Base-by-base conservation (phyloP, 208 protist genomes). In the Crithidia fasciculata region DNA sequence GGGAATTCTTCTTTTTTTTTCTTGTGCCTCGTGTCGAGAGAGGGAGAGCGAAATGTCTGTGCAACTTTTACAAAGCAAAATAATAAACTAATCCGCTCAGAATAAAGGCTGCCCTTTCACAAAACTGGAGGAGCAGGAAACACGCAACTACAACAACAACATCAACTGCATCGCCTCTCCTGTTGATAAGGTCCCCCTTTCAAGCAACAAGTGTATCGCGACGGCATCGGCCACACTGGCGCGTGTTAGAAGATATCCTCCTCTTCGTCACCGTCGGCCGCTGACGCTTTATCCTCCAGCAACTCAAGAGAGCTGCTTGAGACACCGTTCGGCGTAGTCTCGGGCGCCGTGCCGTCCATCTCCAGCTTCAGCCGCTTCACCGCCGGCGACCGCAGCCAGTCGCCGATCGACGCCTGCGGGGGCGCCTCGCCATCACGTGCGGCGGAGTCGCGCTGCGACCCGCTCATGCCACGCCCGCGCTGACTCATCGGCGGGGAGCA, bases 331-430 rank as follows among this genome's bases (percentile, higher is more conserved):
- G 47, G 41, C 43, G 44, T 43, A 5, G 5, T 39, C 4, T 41
- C 36, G n/a, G 54, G 66, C 39, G 44, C 8, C 3, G 12, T 13
- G 45, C 62, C 36, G 45, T 69, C 62, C 43, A 19, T 19, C 49
- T 72, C 73, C 18, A 71, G 3, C 37, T 49, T 78, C 37, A 78
- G 58, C 63, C 73, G 73, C 73, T 66, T 71, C 41, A 58, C 58
- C 16, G 71, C 62, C 0, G 71, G 71, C 37, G 39, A 76, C 9
- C 39, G 49, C 37, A 49, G 64, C 64, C 64, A 69, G 3, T 61
- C 43, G 9, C 67, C 56, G 16, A 63, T 37, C 2, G 41, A 2
- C 8, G 54, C 56, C 44, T 63, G 67, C 19, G 67, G 57, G 3
- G 57, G 57, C 18, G 57, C 67, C 43, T 63, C 55, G 16, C 43